Conservation (phyloP, 768 basidiomycete genomes). For the Lactarius quietus region DNA sequence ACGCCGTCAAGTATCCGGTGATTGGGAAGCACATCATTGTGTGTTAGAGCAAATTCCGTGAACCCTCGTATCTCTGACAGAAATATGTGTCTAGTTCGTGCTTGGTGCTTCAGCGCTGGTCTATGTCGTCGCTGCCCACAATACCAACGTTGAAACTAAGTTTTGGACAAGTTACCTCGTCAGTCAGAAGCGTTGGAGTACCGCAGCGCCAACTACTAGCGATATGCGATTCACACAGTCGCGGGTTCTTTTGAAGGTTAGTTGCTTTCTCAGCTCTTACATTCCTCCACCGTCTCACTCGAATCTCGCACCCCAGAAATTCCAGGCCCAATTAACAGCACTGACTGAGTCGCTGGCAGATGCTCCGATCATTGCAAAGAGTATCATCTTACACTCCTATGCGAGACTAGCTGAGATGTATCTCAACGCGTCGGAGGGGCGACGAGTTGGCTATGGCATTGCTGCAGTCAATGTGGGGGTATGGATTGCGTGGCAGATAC, state of each 20-base stretch:
- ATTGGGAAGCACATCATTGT: conserved; percentile 53
- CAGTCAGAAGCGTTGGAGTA: conserved; percentile 4
- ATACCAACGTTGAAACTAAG: conserved; percentile 22
- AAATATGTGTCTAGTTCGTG: conserved; percentile 17
- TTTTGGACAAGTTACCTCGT: conserved; percentile 16
- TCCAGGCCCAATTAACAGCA: conserved; percentile 34
- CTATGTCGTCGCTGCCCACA: conserved; percentile 20
- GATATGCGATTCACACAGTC: conserved; percentile 52
- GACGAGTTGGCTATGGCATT: conserved; percentile 69
- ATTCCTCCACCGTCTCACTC: not conserved
- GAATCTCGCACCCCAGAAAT: conserved; percentile 30
- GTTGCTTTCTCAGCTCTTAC: conserved; percentile 16
- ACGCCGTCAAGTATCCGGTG: conserved; percentile 46
- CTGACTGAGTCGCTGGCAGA: conserved; percentile 33
- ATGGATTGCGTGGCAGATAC: conserved; percentile 75
- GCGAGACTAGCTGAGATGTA: conserved; percentile 23
- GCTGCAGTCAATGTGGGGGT: conserved; percentile 66
- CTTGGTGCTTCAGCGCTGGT: conserved; percentile 24
- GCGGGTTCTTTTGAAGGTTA: conserved; percentile 48
- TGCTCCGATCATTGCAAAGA: conserved; percentile 36
- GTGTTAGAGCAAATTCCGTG: conserved; percentile 27
- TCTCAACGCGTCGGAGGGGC: conserved; percentile 57
- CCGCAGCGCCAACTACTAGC: conserved; percentile 31
- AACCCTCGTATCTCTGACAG: not conserved
- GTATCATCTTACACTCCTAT: conserved; percentile 20